Evolutionary conservation across 371 early-diverging fungal genomes (phyloP), one percentile per base, ranked within the genome.

Genomic region (Apophysomyces trapeziformis): DNA sequence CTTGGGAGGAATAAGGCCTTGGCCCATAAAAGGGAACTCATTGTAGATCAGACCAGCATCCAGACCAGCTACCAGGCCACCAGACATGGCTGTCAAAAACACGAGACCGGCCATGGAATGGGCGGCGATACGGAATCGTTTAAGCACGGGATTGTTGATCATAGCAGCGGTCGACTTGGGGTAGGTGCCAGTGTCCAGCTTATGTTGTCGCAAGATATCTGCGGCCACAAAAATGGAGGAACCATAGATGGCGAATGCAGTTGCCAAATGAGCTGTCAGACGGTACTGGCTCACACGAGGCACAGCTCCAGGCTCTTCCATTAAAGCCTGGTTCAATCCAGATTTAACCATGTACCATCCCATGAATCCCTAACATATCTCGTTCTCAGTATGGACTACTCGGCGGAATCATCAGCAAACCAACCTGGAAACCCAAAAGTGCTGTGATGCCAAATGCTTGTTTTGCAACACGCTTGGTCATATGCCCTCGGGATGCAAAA

Each of bases 291-390:
- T 92, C 38, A 98, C 99, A 37, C 98, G 89, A 5, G 98, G 96
- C 0, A 92, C 89, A 7, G 92, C 93, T 46, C 92, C 90, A 37
- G 92, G 89, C 11, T 86, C 88, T 66, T 92, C 84, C 76, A 93
- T 80, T 38, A 95, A 74, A 60, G 94, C 92, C 56, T 92, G 82
- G 18, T 89, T 88, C 11, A 98, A 80, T 12, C 99, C 99, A 46
- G 92, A 92, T 59, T 93, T 90, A 32, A 98, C 99, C 99, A 98
- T 98, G 76, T 93, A 96, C 99, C 99, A 98, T 60, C 99, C 99
- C 73, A 98, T 87, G 13, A 90, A 87, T 44, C 99, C 99, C 87
- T 92, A 66, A 36, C 32, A 12, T 36, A 26, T 18, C 5, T 12
- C 32, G 32, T 26, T 26, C 2, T 26, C 32, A 26, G 32, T 26